Evolutionary conservation across 176 grass and related monocot species (phyloP), one percentile per base, ranked within the genome.

Genomic region (Dendrocalamus sinicus): DNA sequence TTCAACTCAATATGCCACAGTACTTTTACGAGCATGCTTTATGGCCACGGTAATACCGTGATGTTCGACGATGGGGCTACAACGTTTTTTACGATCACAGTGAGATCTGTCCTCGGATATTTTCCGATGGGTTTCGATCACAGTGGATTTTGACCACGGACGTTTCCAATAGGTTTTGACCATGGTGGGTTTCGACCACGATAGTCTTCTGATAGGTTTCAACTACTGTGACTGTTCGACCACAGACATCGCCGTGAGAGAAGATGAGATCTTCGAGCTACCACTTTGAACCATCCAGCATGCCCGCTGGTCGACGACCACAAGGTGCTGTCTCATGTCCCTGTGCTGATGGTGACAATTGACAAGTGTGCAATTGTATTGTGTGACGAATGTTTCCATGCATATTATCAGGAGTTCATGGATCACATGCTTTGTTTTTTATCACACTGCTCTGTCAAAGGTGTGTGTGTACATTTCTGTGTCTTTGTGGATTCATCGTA

Each of bases 251-350:
- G 86, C 68, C 0, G 67, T 88, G 30, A 92, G 89, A 83, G 84
- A 70, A 45, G 86, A 92, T 2, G 91, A 98, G 59, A 54, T 98
- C 43, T 78, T 92, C n/a, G 89, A 95, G 73, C 72, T 98, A 4
- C 93, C 93, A 39, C 46, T 98, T 41, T 95, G 89, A 88, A 82
- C 39, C 70, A 79, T 86, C 72, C 84, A 66, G 78, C 45, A 9
- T 84, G 43, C 70, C 83, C 22, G 3, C 20, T 43, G 13, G 52
- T 70, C 17, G 51, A 75, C 12, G 37, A 37, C 12, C 51, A 46
- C 53, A 70, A 70, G 77, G 78, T 80, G 20, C 51, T 50, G 23
- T 59, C 48, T 47, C 22, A 47, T 62, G 64, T 35, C 46, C 41
- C 20, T 23, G 7, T 58, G 57, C 67, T 84, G 26, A 37, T 51